These are phyloP conservation scores for Ophiostoma sp. DNA, from an alignment of 2,329 filamentous ascomycete species.

Conservation along the genomic window DNA sequence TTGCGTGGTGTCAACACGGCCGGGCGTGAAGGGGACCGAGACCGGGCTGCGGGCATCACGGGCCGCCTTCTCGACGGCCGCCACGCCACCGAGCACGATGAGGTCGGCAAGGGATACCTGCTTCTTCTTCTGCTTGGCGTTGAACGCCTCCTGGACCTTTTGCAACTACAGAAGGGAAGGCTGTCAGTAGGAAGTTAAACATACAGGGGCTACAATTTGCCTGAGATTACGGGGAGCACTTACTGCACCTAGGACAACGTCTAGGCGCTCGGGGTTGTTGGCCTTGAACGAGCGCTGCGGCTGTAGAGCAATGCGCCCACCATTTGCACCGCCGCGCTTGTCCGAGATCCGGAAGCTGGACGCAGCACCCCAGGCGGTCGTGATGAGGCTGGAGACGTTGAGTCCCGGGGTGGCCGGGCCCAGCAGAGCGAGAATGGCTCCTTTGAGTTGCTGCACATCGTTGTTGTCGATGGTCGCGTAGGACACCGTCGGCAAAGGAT, in stretches of 20 bases:
- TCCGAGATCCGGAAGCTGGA: slow-evolving; percentile 69
- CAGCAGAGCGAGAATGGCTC: slow-evolving; percentile 52
- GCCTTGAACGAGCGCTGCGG: slow-evolving; percentile 67
- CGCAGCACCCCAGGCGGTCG: slow-evolving; percentile 62
- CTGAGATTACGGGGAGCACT: not conserved
- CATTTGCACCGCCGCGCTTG: slow-evolving; percentile 79
- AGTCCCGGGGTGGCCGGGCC: slow-evolving; percentile 43
- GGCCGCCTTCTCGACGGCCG: slow-evolving; percentile 64
- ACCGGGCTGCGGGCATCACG: slow-evolving; percentile 33
- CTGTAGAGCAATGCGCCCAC: slow-evolving; percentile 67
- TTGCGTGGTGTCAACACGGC: slow-evolving; percentile 64
- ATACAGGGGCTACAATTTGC: not conserved
- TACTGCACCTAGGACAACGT: slow-evolving; percentile 50
- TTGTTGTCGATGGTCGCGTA: slow-evolving; percentile 55
- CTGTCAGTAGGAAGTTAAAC: not conserved
- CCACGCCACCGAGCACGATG: slow-evolving; percentile 67
- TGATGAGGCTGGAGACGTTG: slow-evolving; percentile 55
- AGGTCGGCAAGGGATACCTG: slow-evolving; percentile 73
- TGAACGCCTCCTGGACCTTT: slow-evolving; percentile 61
- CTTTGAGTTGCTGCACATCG: slow-evolving; percentile 62
- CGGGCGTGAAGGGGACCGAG: slow-evolving; percentile 65
- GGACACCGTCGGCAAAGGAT: slow-evolving; percentile 58
- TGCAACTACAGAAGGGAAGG: slow-evolving; percentile 43
- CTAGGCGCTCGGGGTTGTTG: slow-evolving; percentile 66
- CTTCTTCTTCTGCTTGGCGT: slow-evolving; percentile 49